phyloP scores from a whole-genome alignment of 1,284 basidiomycete genomes.

The Cystobasidium slooffiae region DNA sequence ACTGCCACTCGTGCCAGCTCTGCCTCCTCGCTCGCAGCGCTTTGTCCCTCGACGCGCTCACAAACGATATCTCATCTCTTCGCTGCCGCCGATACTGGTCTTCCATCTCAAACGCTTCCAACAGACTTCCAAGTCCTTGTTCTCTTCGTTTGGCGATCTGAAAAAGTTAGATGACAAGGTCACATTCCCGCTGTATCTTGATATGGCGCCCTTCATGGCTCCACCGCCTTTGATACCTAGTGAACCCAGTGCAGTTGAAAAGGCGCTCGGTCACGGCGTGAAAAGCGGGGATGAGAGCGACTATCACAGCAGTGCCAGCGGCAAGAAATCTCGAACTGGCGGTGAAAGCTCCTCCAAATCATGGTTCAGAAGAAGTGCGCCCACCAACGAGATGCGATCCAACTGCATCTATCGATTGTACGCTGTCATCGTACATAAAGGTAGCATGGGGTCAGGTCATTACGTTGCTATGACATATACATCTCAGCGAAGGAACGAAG shows the following conservation, averaged over 20 bases:
- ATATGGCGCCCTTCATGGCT: constrained; percentile 82
- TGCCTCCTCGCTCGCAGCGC: constrained; percentile 49
- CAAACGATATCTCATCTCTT: constrained; percentile 88
- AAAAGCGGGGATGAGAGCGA: constrained; percentile 56
- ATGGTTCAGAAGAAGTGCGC: constrained; percentile 54
- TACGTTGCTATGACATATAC: constrained; percentile 69
- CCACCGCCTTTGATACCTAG: constrained; percentile 59
- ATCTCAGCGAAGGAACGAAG: constrained; percentile 44
- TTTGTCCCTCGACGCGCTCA: constrained; percentile 78
- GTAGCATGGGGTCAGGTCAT: constrained; percentile 86
- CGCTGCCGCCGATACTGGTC: constrained; percentile 78
- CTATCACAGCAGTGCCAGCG: constrained; percentile 65
- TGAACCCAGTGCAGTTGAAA: constrained; percentile 59
- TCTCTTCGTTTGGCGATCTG: constrained; percentile 63
- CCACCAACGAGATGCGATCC: constrained; percentile 42
- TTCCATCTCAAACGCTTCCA: constrained; percentile 94
- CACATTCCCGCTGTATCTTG: constrained; percentile 81
- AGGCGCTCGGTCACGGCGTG: constrained; percentile 49
- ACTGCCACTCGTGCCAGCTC: not conserved
- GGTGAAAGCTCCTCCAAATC: constrained; percentile 65
- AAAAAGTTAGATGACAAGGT: constrained; percentile 88
- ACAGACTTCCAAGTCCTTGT: constrained; percentile 65
- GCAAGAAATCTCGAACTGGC: not conserved
- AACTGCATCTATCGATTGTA: constrained; percentile 54
- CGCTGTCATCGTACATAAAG: constrained; percentile 87